Evolutionary conservation across 192 early-diverging fungal genomes (phyloP), one percentile per base, ranked within the genome.

Genomic region (Kappamyces sp.): DNA sequence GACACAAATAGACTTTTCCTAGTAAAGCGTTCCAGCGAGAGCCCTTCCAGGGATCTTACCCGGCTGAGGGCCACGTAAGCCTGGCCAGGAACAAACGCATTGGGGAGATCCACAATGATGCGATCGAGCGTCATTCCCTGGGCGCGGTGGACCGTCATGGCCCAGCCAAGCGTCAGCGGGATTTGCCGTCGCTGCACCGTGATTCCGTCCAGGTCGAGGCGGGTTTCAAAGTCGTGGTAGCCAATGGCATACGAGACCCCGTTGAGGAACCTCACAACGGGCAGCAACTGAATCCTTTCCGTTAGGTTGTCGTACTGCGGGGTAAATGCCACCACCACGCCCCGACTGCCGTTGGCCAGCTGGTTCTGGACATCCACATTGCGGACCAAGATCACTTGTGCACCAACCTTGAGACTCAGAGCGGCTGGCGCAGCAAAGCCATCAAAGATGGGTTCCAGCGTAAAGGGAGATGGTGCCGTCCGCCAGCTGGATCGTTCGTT

Each of bases 101-200:
- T 6, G 35, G 40, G 42, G 15, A 79, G 40, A 44, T 79, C 74
- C 2, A 79, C 53, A 43, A 67, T 59, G 15, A 71, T 74, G 5
- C 47, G 41, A 67, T 79, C 77, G 39, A 79, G 54, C 49, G 77
- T 69, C 77, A 79, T 79, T 3, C 76, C 77, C 65, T 79, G 77
- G 35, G 42, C 23, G 44, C 71, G 64, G 59, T 79, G 77, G 7
- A 79, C 66, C 38, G 77, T 79, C 40, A 80, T 38, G 0, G 67
- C 78, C 74, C 74, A 80, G 7, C 70, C 78, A 37, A 77, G 58
- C 32, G 33, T 55, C 48, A 80, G 60, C 13, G 78, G 78, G 9
- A 80, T 52, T 51, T 80, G 78, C 2, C 6, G 23, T 53, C 76
- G 63, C 15, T 35, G 33, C 12, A 78, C 13, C 6, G 15, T 55